Conservation (phyloP, 768 basidiomycete genomes). For the Kwoniella botswanensis region DNA sequence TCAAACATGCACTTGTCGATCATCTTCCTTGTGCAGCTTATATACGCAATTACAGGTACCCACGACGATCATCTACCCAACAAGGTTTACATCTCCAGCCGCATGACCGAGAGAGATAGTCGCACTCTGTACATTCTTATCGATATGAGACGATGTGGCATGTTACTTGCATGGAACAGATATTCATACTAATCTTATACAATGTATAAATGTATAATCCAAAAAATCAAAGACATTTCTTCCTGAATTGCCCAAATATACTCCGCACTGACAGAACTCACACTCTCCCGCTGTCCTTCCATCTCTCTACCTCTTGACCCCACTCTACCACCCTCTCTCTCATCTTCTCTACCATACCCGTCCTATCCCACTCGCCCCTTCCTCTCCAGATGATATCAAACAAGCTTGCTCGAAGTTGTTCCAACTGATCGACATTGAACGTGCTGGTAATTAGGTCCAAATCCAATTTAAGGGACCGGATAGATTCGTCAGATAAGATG, state of each 20-base stretch:
- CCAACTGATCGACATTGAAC: conserved; percentile 85
- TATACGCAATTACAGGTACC: too few species aligned
- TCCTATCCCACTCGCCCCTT: conserved; percentile 81
- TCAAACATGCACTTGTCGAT: too few species aligned
- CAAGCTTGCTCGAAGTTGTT: conserved; percentile 86
- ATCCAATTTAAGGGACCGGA: conserved; percentile 63
- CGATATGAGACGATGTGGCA: too few species aligned
- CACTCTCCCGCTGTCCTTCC: conserved; percentile 11
- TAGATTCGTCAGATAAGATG: conserved; percentile 64
- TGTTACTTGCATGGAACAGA: too few species aligned
- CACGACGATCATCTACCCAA: too few species aligned
- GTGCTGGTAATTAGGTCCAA: conserved; percentile 66
- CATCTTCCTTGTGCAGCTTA: too few species aligned
- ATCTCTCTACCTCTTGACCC: conserved; percentile 66
- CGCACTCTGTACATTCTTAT: too few species aligned
- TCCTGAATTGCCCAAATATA: neutral
- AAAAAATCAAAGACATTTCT: neutral
- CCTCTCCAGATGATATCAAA: conserved; percentile 81
- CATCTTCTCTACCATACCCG: conserved; percentile 68
- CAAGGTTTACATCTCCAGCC: too few species aligned
- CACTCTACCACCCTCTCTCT: conserved; percentile 67
- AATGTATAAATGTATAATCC: too few species aligned
- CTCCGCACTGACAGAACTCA: neutral
- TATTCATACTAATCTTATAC: too few species aligned
- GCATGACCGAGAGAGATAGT: too few species aligned